These are phyloP conservation scores for Russula virescens DNA, from an alignment of 768 basidiomycete genomes.

Conservation along the genomic window DNA sequence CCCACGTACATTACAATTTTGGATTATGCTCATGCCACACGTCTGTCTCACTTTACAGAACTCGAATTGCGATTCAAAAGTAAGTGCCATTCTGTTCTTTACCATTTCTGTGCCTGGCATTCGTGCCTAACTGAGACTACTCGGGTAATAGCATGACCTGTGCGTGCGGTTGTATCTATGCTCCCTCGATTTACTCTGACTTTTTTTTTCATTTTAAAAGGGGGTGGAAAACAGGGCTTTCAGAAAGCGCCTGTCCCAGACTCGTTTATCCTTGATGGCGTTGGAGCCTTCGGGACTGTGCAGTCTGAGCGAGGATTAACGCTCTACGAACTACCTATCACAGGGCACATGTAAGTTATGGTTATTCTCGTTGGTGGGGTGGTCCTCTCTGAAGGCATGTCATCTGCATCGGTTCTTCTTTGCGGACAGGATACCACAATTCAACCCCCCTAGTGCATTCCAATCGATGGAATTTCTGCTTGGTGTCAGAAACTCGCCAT, in stretches of 20 bases:
- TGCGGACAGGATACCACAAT: slow-evolving; percentile 21
- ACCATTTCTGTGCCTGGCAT: neutral
- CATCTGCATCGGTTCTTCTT: neutral
- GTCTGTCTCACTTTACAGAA: neutral
- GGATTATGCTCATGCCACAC: neutral
- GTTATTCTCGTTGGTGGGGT: neutral
- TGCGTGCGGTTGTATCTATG: slow-evolving; percentile 2
- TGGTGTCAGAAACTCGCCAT: slow-evolving; percentile 7
- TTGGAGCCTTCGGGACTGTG: slow-evolving; percentile 19
- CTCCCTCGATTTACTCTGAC: neutral
- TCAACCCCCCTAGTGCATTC: slow-evolving; percentile 20
- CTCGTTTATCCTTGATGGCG: slow-evolving; percentile 21
- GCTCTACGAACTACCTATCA: slow-evolving; percentile 19
- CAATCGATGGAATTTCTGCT: slow-evolving; percentile 21
- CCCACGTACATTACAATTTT: neutral
- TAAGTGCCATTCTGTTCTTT: neutral
- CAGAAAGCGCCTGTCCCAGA: slow-evolving; percentile 11
- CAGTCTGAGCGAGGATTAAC: slow-evolving; percentile 24
- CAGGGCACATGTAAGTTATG: slow-evolving; percentile 23
- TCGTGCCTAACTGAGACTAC: neutral
- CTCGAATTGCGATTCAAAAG: slow-evolving; percentile 22
- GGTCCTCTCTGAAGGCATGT: neutral
- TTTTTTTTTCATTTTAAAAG: neutral
- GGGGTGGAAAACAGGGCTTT: slow-evolving; percentile 22
- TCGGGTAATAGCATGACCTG: slow-evolving; percentile 21